Evolutionary conservation across 306 rosid genomes (phyloP), one percentile per base, ranked within the genome.

Genomic region (Rosa lucieae): DNA sequence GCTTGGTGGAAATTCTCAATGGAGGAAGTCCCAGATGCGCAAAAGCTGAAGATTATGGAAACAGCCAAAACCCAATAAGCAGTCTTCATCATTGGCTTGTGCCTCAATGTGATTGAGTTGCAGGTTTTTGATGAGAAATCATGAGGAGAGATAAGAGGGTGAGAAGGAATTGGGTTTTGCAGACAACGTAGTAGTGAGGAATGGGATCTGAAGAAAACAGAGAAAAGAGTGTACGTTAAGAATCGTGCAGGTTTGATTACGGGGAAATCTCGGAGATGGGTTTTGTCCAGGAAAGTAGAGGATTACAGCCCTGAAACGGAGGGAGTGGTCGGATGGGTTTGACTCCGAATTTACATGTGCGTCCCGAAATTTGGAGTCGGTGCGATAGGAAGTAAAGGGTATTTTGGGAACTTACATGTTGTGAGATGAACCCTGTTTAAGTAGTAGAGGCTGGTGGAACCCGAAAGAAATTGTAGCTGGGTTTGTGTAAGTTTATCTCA

Each of bases 1-100:
- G 97, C 87, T 79, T 88, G 97, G 81, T 80, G 92, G 61, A 86
- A 88, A 80, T 86, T 78, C 58, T 86, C 88, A 67, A 89, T 82
- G 66, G 89, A 81, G 71, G 79, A 73, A 20, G 90, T 82, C 77
- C 88, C 79, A 75, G 88, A 81, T 51, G 88, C 85, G 58, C 79
- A 81, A 67, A 87, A 67, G 78, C 51, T 88, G 66, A 86, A 71
- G 74, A 63, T 61, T 49, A 84, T 43, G 67, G 86, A 76, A 47
- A 90, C 42, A 51, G 82, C 48, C 66, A 72, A 80, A 80, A 89
- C 79, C 86, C 89, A 65, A 8, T 7, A 26, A 35, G 77, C 72
- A 82, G 87, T 77, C 70, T 69, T 87, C 97, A 93, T 87, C 97
- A 93, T 93, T 5, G 85, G 51, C 56, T 21, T 44, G 73, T 77